Evolutionary conservation across 345 rosid species (phyloP).

Genomic region (Lepidium aucheri): DNA sequence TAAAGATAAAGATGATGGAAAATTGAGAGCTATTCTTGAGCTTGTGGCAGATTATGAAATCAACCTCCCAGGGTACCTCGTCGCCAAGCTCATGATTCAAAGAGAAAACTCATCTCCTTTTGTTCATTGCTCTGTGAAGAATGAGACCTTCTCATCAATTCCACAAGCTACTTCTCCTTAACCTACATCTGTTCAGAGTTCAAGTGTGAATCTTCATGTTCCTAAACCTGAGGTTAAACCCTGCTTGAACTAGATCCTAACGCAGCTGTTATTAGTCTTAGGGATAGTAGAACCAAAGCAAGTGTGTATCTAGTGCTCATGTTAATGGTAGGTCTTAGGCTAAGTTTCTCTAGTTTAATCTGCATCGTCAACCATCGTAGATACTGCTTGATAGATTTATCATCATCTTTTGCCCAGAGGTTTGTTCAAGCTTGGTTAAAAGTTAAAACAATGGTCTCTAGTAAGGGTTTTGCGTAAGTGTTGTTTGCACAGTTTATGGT

Average conservation of each 20-base stretch:
- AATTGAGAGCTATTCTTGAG: constrained; percentile 14
- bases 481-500: background rate
- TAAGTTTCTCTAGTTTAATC: background rate
- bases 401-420: background rate
- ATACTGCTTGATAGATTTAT: background rate
- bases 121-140: background rate
- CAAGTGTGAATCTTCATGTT: background rate
- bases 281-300: background rate
- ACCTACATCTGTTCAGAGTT: background rate
- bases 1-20: constrained; percentile 6
- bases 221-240: background rate
- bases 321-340: background rate
- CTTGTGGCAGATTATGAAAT: constrained; percentile 5
- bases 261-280: background rate
- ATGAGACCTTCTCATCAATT: background rate
- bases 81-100: constrained; percentile 9
- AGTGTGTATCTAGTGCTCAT: background rate
- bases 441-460: background rate
- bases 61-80: background rate
- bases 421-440: background rate
- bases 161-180: background rate
- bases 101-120: background rate
- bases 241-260: background rate
- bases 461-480: background rate
- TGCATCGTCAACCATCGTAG: background rate